Evolutionary conservation across 352 stramenopile species (phyloP), one percentile per base, ranked within the genome.

Genomic region (Thalassiosira hispida): DNA sequence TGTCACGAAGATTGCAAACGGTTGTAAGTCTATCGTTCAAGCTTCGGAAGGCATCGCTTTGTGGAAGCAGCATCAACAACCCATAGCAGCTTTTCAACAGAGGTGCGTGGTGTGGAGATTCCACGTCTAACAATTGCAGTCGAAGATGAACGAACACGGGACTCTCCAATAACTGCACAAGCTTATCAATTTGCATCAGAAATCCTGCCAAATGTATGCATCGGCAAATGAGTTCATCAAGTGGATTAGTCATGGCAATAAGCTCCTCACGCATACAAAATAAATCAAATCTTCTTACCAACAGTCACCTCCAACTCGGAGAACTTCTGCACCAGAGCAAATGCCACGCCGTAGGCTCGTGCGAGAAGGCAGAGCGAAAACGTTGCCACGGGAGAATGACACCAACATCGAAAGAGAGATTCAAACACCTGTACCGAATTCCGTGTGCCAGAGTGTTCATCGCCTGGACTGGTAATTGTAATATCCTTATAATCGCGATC

Each of bases 111-210:
- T 96, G 97, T 40, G 95, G 91, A 38, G 96, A 94, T 68, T 98
- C 92, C 4, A 98, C 97, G 68, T 99, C 97, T 0, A 99, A 84
- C 9, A 99, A 89, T 86, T 99, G 97, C 23, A 99, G 87, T 22
- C 98, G 93, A 85, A 99, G 95, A 64, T 98, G 94, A 64, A 99
- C 95, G 90, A 99, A 99, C 53, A 99, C 98, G 2, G 98, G 98
- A 56, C 96, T 99, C 87, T 99, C 98, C 47, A 99, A 87, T 11
- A 99, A 89, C 83, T 99, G 97, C 31, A 99, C 97, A 35, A 99
- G 93, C 80, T 99, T 99, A 90, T 99, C 98, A 72, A 99, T 96
- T 91, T 99, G 97, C 95, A 99, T 98, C 5, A 99, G 86, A 80
- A 99, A 99, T 53, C 57, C 57, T 66, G 35, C 53, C 9, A 61